A percentile compares a stretch with the other conserved stretches of the same genome.
Evolutionary conservation across 805 yeast species (phyloP).

Genomic region (Pichia kluyveri): DNA sequence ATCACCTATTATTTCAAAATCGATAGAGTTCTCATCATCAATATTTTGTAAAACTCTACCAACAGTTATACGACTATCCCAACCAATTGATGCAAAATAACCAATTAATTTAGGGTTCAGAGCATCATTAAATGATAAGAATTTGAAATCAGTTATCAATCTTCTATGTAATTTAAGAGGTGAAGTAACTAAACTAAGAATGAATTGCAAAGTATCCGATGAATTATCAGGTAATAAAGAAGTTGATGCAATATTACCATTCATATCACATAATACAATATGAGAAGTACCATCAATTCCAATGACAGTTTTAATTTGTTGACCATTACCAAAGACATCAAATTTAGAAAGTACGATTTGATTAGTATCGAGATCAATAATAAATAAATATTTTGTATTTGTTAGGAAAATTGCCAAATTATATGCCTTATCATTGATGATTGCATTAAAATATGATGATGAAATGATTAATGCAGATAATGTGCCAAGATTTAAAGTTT

Average conservation of each 20-base stretch:
- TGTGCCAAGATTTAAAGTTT: constrained; percentile 10
- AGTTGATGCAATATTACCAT: constrained; percentile 15
- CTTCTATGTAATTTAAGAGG: constrained; percentile 23
- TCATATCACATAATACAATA: constrained; percentile 27
- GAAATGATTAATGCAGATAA: constrained; percentile 19
- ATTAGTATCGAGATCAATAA: constrained; percentile 18
- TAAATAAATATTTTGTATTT: constrained; percentile 18
- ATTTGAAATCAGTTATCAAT: constrained; percentile 17
- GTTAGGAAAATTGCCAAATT: constrained; percentile 20
- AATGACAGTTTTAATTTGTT: constrained; percentile 14
- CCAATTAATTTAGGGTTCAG: constrained; percentile 11
- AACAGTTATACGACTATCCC: constrained; percentile 42
- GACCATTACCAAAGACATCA: constrained; percentile 12
- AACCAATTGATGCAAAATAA: constrained; percentile 47
- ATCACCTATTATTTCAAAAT: constrained; percentile 16
- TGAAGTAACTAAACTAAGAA: background rate
- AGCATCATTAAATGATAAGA: constrained; percentile 4
- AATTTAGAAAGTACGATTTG: constrained; percentile 6
- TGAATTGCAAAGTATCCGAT: background rate
- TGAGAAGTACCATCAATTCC: constrained; percentile 16
- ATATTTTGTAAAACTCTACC: constrained; percentile 12
- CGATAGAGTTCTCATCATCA: constrained; percentile 5
- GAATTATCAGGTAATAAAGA: background rate
- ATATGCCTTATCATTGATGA: background rate
- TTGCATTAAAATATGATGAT: constrained; percentile 12